A percentile compares a stretch with the other conserved stretches of the same genome.
Conservation (phyloP, 306 rosid genomes). For the Ormosia semicastrata region DNA sequence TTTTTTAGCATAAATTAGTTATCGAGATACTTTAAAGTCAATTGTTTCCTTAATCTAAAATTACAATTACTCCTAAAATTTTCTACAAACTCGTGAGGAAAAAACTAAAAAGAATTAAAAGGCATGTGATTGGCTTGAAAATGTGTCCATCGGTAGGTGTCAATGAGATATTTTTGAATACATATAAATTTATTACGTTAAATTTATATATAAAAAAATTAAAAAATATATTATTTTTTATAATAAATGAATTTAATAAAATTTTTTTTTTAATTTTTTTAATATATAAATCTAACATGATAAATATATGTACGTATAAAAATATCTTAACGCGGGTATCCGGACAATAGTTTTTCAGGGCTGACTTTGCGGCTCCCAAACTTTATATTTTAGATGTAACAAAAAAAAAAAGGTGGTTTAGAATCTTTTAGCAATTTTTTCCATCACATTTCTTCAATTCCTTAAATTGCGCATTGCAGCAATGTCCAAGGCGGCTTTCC, state of each 20-base stretch:
- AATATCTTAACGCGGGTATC: not conserved
- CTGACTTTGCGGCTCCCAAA: not conserved
- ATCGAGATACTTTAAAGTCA: no score
- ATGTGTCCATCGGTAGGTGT: not conserved
- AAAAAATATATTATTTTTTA: no score
- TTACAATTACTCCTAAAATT: not conserved
- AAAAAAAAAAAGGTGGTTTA: not conserved
- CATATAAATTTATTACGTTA: no score
- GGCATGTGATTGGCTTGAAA: not conserved
- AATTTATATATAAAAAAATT: no score
- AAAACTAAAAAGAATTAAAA: not conserved
- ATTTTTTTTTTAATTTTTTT: no score
- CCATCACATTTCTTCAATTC: not conserved
- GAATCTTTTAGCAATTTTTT: not conserved
- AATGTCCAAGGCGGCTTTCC: slow-evolving; percentile 22
- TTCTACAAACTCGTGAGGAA: not conserved
- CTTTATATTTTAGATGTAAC: not conserved
- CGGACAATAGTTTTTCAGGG: not conserved
- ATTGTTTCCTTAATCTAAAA: not conserved
- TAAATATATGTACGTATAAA: no score
- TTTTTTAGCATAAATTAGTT: no score
- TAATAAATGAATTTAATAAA: no score
- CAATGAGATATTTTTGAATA: no score
- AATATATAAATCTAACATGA: no score
- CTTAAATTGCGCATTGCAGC: not conserved